Evolutionary conservation across 192 early-diverging fungal species (phyloP).

Genomic region (Anaeromyces robustus): DNA sequence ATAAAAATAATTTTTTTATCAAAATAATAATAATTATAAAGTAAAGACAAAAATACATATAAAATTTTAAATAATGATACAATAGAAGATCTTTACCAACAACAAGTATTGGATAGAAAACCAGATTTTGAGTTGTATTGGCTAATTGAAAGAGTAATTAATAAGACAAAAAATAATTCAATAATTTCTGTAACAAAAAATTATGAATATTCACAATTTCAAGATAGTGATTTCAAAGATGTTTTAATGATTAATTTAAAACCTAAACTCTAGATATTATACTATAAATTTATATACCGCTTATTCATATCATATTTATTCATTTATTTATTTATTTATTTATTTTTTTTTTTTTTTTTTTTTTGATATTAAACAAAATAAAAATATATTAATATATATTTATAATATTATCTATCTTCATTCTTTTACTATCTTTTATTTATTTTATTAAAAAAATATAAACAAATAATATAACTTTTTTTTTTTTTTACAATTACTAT

Average conservation of each 20-base stretch:
- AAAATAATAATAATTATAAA: background rate
- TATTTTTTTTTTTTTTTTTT: too few species aligned
- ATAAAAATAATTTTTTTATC: too few species aligned
- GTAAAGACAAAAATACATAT: background rate
- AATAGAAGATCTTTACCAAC: background rate
- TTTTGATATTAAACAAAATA: too few species aligned
- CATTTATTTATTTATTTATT: too few species aligned
- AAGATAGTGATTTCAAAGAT: background rate
- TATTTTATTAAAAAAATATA: too few species aligned
- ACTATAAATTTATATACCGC: too few species aligned
- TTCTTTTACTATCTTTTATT: too few species aligned
- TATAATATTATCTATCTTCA: too few species aligned
- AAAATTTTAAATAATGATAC: background rate
- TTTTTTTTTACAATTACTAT: too few species aligned
- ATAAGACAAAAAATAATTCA: background rate
- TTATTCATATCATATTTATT: too few species aligned
- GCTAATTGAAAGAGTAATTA: background rate
- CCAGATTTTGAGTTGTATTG: background rate
- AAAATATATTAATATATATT: too few species aligned
- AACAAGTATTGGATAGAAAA: background rate
- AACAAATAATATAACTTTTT: too few species aligned
- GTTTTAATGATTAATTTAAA: background rate
- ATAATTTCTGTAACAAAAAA: background rate
- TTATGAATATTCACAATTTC: background rate
- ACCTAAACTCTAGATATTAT: background rate